Base-by-base conservation (phyloP, 768 basidiomycete species). In the Amanita polypyramis region DNA sequence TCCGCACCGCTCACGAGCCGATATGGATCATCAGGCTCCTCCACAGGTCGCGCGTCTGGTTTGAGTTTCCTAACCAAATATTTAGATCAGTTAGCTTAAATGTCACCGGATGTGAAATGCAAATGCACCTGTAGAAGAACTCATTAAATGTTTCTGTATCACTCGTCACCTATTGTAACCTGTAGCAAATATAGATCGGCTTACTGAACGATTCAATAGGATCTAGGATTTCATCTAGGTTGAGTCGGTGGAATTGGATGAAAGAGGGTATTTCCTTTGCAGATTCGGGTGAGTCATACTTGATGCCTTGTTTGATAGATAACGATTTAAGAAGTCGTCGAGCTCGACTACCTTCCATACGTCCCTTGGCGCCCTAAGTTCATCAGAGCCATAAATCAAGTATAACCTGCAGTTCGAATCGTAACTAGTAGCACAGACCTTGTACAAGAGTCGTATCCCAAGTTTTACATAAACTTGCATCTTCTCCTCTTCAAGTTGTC, bases 401-500 rank as follows among this genome's bases (percentile, higher is more conserved):
- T 86, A 50, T 8, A 32, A 17, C 23, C 8, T 50, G 49, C 33
- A 27, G 14, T 5, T 5, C 11, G 11, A n/a, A 14, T 5, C 15
- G 21, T 11, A 39, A 21, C 34, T 8, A 10, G 4, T 29, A 19
- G 12, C 19, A 47, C 33, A 7, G 7, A 74, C 80, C 75, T 87
- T 89, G 73, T 98, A 99, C 51, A 97, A 62, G 49, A 99, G 59
- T 21, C 95, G 73, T 58, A 99, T 99, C 2, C 95, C 95, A 12
- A 99, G 66, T 33, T 94, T 70, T 0, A 97, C 91, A 60, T 96
- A 97, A 1, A 76, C 74, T 58, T 93, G 85, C 92, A 97, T 99
- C 71, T 97, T 98, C 69, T 98, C 95, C 65, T 99, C 95, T 60
- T 93, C 86, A 49, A 98, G 61, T 61, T 90, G 87, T 0, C 95